phyloP scores from a whole-genome alignment of 108 stramenopile species.

The Nitzschia putrida region DNA sequence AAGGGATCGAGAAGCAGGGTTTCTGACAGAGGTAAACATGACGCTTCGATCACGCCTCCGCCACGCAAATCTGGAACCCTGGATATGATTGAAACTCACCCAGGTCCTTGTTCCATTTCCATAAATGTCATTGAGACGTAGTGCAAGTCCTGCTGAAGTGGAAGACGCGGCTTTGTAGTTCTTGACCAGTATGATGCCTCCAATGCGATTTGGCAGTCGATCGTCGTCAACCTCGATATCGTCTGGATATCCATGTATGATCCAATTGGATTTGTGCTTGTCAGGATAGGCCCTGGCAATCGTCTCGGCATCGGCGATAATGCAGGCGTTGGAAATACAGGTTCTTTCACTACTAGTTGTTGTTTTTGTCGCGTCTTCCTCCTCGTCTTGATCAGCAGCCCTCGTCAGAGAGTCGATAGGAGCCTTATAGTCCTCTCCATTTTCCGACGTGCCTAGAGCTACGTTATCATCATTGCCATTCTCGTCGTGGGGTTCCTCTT shows the following conservation, averaged over 20 bases:
- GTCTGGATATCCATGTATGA: too few species aligned
- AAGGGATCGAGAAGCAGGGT: slow-evolving; percentile 43
- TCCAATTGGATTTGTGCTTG: background rate
- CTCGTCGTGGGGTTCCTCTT: too few species aligned
- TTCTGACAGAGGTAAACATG: slow-evolving; percentile 40
- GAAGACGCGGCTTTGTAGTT: slow-evolving; percentile 40
- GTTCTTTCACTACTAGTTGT: too few species aligned
- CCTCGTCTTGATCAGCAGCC: too few species aligned
- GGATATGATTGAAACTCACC: slow-evolving; percentile 16
- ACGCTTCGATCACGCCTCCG: slow-evolving; percentile 1
- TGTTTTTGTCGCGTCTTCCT: too few species aligned
- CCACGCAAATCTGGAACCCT: slow-evolving; percentile 8
- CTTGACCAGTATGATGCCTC: slow-evolving; percentile 36
- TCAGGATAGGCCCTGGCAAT: slow-evolving; percentile 1
- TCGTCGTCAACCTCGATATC: too few species aligned
- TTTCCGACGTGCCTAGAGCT: too few species aligned
- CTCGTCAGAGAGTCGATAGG: too few species aligned
- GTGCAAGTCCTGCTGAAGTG: slow-evolving; percentile 35
- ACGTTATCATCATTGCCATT: too few species aligned
- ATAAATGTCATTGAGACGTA: slow-evolving; percentile 11
- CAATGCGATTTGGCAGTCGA: too few species aligned
- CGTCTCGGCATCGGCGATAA: background rate
- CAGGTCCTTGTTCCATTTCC: background rate
- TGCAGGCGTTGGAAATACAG: slow-evolving; percentile 12
- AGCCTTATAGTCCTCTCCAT: too few species aligned